Evolutionary conservation across 768 basidiomycete species (phyloP), one percentile per base, ranked within the genome.

Genomic region (Boletus speciosus): DNA sequence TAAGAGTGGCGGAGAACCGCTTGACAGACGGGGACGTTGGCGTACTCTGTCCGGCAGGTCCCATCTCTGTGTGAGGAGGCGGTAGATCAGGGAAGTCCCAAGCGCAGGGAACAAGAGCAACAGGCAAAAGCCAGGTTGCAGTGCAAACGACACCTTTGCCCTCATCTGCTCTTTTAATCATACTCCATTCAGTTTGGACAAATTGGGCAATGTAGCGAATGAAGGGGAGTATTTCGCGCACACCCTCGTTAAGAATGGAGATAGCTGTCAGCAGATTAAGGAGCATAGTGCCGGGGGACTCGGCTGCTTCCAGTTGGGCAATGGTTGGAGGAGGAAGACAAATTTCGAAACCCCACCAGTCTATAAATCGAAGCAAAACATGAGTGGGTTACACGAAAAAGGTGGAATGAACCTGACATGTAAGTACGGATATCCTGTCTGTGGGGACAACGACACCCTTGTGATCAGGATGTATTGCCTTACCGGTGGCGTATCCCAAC

Each of bases 311-410:
- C 19, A 95, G 77, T 63, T 83, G 80, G 29, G 64, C 65, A 35
- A 95, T 62, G 1, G 89, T 81, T 1, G 90, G 80, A 19, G 84
- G 80, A 5, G 93, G 92, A 27, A 95, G 75, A 35, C 83, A 77
- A 0, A 93, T 51, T 65, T 95, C 92, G 12, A 90, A 74, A 14
- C 92, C 92, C 92, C 92, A 95, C 92, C 92, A 93, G 69, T 93
- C 90, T 93, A 57, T 19, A 15, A 27, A 51, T 32, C 0, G 31
- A 54, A 41, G 40, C 14, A 51, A 45, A 37, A 19, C 2, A 49
- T 67, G 52, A 61, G 56, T 21, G 41, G 0, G 32, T 42, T 32
- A 6, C 56, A 31, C 3, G 35, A 7, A 27, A 25, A 41, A 21
- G 1, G 51, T 50, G 37, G 39, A 43, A 40, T 43, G n/a, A 32